Evolutionary conservation across 495 filamentous ascomycete species (phyloP).

Genomic region (Penicillium nucicola): DNA sequence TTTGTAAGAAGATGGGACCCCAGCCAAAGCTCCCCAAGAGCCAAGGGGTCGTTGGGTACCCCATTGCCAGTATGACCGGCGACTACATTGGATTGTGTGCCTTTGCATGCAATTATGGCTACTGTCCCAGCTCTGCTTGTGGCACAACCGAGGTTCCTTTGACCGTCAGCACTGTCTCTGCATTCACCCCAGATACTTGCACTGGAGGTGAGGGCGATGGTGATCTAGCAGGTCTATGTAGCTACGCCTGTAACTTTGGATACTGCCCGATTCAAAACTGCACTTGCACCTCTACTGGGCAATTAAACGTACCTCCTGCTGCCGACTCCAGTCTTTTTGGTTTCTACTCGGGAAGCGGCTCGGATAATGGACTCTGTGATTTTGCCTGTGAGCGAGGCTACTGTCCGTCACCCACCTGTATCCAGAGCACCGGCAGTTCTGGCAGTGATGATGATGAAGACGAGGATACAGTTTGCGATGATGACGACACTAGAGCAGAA

Average conservation of each 20-base stretch:
- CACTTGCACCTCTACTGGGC: slow-evolving; percentile 6
- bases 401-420: too few relatives aligned
- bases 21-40: not conserved
- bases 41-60: slow-evolving; percentile 13
- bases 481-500: too few relatives aligned
- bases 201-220: slow-evolving; percentile 4
- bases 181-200: slow-evolving; percentile 7
- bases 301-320: not conserved
- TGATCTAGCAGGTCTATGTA: slow-evolving; percentile 10
- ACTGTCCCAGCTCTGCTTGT: slow-evolving; percentile 3
- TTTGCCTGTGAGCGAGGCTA: too few relatives aligned
- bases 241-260: slow-evolving; percentile 11
- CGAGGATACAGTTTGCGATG: too few relatives aligned
- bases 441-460: too few relatives aligned
- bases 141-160: slow-evolving; percentile 6
- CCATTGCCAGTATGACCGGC: slow-evolving; percentile 1
- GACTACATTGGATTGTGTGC: slow-evolving; percentile 5
- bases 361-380: too few relatives aligned
- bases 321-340: not conserved
- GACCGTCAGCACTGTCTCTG: slow-evolving; percentile 2
- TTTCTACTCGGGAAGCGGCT: too few relatives aligned
- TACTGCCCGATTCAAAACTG: slow-evolving; percentile 14
- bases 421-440: too few relatives aligned
- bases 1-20: slow-evolving; percentile 9
- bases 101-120: slow-evolving; percentile 10